Evolutionary conservation across 106 monocot genomes (phyloP).

Genomic region (Acanthochlamys bracteata): DNA sequence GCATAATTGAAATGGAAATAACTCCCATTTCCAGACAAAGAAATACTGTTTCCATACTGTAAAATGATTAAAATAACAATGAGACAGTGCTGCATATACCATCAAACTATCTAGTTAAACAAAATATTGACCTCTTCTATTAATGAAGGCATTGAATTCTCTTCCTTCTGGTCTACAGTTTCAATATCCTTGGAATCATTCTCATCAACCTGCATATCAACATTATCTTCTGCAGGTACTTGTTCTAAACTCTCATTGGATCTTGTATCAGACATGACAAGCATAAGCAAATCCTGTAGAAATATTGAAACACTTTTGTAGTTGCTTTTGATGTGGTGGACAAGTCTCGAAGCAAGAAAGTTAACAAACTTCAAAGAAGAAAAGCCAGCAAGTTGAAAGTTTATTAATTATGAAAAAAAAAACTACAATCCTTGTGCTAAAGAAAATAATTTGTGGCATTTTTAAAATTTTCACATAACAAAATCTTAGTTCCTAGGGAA

Average conservation of each 20-base stretch:
- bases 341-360: too few species aligned
- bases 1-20: neutral
- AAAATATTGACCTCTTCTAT: conserved; percentile 36
- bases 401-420: too few species aligned
- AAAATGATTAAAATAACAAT: too few species aligned
- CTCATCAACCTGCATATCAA: neutral
- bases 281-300: neutral
- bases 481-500: too few species aligned
- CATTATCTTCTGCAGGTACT: conserved; percentile 4
- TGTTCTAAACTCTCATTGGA: neutral
- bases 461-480: too few species aligned
- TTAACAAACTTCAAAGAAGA: too few species aligned
- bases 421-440: too few species aligned
- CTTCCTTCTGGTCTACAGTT: conserved; percentile 12
- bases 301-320: neutral
- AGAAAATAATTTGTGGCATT: too few species aligned
- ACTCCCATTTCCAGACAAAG: neutral
- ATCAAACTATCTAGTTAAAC: neutral
- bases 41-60: too few species aligned
- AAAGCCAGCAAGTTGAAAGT: too few species aligned
- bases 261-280: neutral
- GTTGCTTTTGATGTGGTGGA: too few species aligned
- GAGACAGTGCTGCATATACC: neutral
- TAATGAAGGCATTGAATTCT: conserved; percentile 42
- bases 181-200: conserved; percentile 9